A percentile compares a stretch with the other conserved stretches of the same genome.
phyloP scores from a whole-genome alignment of 73 alveolate genomes.

The Effrenium voratum region DNA sequence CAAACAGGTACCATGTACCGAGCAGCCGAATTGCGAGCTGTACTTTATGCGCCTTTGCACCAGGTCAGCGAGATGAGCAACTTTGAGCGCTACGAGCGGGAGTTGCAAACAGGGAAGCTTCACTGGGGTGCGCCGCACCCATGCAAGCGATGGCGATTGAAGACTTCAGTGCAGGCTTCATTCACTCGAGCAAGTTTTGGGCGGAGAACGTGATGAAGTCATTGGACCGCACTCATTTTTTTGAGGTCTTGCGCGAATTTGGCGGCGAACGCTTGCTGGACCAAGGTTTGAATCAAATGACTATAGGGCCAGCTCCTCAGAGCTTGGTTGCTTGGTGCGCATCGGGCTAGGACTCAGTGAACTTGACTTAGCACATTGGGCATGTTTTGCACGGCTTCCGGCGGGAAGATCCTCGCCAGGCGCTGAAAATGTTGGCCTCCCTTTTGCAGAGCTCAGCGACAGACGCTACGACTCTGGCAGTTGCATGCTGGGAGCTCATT shows the following conservation, averaged over 20 bases:
- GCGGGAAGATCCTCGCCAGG: background rate
- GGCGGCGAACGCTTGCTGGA: background rate
- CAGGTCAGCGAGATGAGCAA: slow-evolving; percentile 83
- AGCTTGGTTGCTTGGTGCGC: background rate
- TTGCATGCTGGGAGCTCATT: slow-evolving; percentile 37
- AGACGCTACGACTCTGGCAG: slow-evolving; percentile 87
- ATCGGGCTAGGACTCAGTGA: too few species aligned
- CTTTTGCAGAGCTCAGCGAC: slow-evolving; percentile 58
- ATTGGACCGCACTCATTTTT: background rate
- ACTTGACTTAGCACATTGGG: too few species aligned
- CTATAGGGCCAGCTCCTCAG: slow-evolving; percentile 27
- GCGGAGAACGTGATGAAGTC: slow-evolving; percentile 87
- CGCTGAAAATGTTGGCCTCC: slow-evolving; percentile 67
- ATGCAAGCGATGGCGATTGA: too few species aligned
- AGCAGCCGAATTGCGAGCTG: too few species aligned
- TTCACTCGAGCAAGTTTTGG: slow-evolving; percentile 93
- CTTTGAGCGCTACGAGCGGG: slow-evolving; percentile 94
- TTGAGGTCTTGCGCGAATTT: background rate
- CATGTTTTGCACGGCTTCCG: too few species aligned
- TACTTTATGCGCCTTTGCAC: too few species aligned
- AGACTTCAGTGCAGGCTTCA: slow-evolving; percentile 20
- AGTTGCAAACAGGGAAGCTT: slow-evolving; percentile 89
- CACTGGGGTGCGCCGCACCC: slow-evolving; percentile 66
- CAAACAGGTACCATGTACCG: too few species aligned
- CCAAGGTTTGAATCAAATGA: slow-evolving; percentile 77